Conservation (phyloP, 495 filamentous ascomycete genomes). For the Bombardia bombarda region DNA sequence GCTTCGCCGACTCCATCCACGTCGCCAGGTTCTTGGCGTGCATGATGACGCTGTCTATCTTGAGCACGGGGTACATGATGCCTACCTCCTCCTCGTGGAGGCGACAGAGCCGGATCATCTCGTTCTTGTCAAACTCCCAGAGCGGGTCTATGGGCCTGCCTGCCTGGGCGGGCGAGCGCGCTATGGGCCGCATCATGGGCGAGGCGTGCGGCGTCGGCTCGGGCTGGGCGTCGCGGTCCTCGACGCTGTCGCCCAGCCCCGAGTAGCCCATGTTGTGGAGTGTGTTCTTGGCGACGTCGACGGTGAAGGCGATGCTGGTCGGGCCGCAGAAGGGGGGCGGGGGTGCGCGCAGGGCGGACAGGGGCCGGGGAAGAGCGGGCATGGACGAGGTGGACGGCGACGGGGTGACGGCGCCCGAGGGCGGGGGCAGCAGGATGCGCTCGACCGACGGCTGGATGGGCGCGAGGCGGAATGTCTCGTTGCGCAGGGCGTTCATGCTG, state of each 20-base stretch:
- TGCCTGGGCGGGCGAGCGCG: slow-evolving; percentile 21
- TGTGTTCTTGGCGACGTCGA: slow-evolving; percentile 80
- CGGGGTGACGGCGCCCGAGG: slow-evolving; percentile 20
- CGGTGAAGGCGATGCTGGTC: slow-evolving; percentile 76
- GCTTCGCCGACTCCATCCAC: slow-evolving; percentile 52
- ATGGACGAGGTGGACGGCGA: slow-evolving; percentile 27
- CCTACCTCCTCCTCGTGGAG: slow-evolving; percentile 80
- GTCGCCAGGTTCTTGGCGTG: slow-evolving; percentile 58
- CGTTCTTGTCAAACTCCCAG: slow-evolving; percentile 62
- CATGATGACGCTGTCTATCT: slow-evolving; percentile 56
- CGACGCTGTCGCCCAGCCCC: slow-evolving; percentile 43
- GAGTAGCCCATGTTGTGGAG: slow-evolving; percentile 85
- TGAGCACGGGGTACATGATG: slow-evolving; percentile 76
- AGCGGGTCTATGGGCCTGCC: slow-evolving; percentile 57
- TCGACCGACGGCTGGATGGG: slow-evolving; percentile 26
- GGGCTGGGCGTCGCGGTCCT: slow-evolving; percentile 44
- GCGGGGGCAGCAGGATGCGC: slow-evolving; percentile 23
- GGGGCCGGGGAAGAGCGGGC: slow-evolving; percentile 19
- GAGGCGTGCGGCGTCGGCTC: slow-evolving; percentile 46
- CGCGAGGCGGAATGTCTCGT: slow-evolving; percentile 32
- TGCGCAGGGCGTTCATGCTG: slow-evolving; percentile 57
- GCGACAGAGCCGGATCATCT: slow-evolving; percentile 61
- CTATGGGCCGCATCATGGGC: slow-evolving; percentile 27
- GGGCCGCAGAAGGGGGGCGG: slow-evolving; percentile 75
- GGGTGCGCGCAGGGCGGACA: slow-evolving; percentile 18